phyloP scores from a whole-genome alignment of 139 green algal species.

The Edaphochlamys debaryana region DNA sequence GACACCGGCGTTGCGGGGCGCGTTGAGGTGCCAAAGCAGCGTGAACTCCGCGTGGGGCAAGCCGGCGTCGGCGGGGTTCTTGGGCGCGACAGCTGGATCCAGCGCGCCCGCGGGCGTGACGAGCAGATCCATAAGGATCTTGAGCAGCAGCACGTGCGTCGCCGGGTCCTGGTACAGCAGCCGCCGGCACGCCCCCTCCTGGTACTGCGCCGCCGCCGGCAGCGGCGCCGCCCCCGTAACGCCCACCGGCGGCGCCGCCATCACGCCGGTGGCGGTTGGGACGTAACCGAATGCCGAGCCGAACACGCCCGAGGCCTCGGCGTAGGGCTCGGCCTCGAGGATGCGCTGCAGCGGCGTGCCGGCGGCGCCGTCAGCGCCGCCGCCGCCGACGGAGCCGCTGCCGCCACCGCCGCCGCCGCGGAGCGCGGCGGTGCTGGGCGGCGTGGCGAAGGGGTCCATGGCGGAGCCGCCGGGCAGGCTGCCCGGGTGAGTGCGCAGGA shows the following conservation, averaged over 20 bases:
- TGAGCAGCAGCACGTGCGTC: constrained; percentile 61
- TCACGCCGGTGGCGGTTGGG: neutral
- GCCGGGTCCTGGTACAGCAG: constrained; percentile 50
- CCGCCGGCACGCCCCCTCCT: constrained; percentile 18
- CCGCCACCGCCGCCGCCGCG: neutral
- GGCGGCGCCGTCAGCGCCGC: neutral
- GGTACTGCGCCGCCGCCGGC: neutral
- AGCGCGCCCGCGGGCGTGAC: constrained; percentile 51
- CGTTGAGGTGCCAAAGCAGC: constrained; percentile 51
- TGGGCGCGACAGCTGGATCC: constrained; percentile 56
- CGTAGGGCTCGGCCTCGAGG: constrained; percentile 1
- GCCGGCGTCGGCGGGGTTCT: constrained; percentile 43
- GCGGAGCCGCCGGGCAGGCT: constrained; percentile 6
- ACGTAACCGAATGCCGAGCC: neutral
- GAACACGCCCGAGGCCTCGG: neutral
- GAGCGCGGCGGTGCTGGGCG: neutral
- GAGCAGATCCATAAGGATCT: constrained; percentile 69
- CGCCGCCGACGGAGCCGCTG: neutral
- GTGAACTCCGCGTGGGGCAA: constrained; percentile 60
- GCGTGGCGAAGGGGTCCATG: constrained; percentile 16
- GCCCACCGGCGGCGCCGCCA: too few relatives aligned
- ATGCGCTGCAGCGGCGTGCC: neutral
- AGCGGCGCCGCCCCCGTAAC: neutral
- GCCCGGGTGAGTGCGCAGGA: neutral
- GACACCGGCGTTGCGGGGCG: constrained; percentile 19